A percentile compares a stretch with the other conserved stretches of the same genome.
Conservation (phyloP, 2,329 filamentous ascomycete genomes). For the Xylariaceae sp. region DNA sequence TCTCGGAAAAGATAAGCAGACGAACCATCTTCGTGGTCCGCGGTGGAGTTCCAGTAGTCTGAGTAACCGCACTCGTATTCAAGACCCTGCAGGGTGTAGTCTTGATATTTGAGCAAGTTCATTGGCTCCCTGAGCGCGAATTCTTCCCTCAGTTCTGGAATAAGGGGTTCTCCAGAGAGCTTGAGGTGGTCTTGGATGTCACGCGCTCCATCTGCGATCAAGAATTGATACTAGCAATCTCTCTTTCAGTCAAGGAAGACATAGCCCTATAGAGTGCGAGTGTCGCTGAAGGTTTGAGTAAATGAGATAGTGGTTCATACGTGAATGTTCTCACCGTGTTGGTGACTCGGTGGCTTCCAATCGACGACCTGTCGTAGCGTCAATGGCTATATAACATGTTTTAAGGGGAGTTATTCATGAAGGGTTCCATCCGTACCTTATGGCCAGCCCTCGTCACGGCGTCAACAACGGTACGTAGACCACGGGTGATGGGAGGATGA, state of each 20-base stretch:
- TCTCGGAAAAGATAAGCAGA: conserved; percentile 13
- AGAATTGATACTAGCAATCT: conserved; percentile 24
- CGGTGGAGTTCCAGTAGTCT: conserved; percentile 61
- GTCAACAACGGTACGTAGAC: conserved; percentile 47
- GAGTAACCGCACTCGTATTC: conserved; percentile 53
- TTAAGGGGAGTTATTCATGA: no score
- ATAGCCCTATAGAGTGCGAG: neutral
- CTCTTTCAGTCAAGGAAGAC: neutral
- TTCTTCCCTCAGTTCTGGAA: conserved; percentile 32
- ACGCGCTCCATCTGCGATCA: conserved; percentile 30
- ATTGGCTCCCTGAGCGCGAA: conserved; percentile 10
- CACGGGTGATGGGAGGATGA: conserved; percentile 56
- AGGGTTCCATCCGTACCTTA: conserved; percentile 32
- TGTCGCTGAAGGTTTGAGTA: neutral
- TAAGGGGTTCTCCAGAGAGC: conserved; percentile 49
- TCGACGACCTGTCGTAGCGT: conserved; percentile 34
- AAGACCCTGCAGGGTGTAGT: conserved; percentile 20
- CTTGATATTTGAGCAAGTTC: conserved; percentile 31
- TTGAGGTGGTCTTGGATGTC: conserved; percentile 33
- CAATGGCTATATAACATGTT: neutral
- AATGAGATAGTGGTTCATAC: conserved; percentile 24
- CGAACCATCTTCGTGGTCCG: conserved; percentile 40
- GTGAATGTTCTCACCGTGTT: conserved; percentile 34
- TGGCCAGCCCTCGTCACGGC: conserved; percentile 51
- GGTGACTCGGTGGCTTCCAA: conserved; percentile 54